Evolutionary conservation across 495 filamentous ascomycete species (phyloP).

Genomic region (Polyplosphaeria fusca): DNA sequence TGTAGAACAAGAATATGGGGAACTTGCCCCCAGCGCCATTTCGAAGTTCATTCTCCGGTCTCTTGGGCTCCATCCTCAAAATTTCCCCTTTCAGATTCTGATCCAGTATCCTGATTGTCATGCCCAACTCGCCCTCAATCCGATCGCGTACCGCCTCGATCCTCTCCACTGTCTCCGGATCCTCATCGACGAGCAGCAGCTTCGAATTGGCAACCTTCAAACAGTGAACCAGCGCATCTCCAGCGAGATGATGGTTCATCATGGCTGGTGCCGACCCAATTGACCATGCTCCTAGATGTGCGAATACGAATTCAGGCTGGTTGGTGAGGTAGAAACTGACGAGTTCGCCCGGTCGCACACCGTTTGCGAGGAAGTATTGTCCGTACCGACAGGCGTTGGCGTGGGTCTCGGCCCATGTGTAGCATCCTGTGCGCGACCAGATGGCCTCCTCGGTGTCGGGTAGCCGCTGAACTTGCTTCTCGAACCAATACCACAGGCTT

Average conservation of each 20-base stretch:
- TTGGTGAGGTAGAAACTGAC: constrained; percentile 70
- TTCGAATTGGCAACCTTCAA: constrained; percentile 58
- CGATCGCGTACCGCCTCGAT: constrained; percentile 52
- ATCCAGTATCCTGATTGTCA: constrained; percentile 54
- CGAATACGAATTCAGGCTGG: constrained; percentile 63
- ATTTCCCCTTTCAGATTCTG: constrained; percentile 50
- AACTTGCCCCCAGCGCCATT: constrained; percentile 47
- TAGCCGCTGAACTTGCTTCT: constrained; percentile 50
- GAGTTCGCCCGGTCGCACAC: constrained; percentile 62
- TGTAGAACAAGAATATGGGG: constrained; percentile 65
- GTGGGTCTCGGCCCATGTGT: constrained; percentile 60
- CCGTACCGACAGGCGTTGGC: constrained; percentile 60
- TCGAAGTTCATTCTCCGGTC: constrained; percentile 52
- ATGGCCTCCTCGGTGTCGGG: constrained; percentile 53
- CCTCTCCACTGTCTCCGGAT: constrained; percentile 50
- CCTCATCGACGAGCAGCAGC: constrained; percentile 65
- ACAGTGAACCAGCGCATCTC: constrained; percentile 67
- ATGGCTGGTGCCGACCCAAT: constrained; percentile 66
- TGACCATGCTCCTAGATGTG: constrained; percentile 58
- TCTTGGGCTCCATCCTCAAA: constrained; percentile 44
- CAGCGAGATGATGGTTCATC: constrained; percentile 70
- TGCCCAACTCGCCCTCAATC: constrained; percentile 52
- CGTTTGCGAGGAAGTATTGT: constrained; percentile 58
- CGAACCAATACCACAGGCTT: constrained; percentile 66
- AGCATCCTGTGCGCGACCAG: constrained; percentile 63